Base-by-base conservation (phyloP, 805 yeast species). In the Ascoidea rubescens region DNA sequence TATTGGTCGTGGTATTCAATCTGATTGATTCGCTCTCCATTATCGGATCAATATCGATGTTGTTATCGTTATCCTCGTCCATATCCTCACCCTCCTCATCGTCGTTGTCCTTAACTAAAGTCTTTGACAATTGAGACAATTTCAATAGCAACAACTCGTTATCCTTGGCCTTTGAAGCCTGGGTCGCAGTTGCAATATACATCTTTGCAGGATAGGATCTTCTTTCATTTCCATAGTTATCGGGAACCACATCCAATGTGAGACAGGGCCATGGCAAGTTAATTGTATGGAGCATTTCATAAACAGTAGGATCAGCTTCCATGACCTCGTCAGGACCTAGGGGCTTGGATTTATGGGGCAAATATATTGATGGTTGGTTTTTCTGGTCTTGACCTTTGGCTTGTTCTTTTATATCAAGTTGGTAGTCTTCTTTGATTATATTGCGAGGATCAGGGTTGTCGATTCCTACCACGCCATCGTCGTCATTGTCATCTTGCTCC, bases 191-290 rank as follows among this genome's bases (percentile, higher is more conserved):
- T 10, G 95, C 80, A 53, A 90, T 67, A 62, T 87, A 86, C 61
- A 89, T 71, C 1, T 93, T 75, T 46, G 95, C 96, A 4, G 99
- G 99, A 62, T 80, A 93, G 47, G 77, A 75, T 69, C 96, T 79
- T 71, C 99, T 83, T 67, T 89, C 97, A 50, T 77, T 72, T 8
- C 99, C 99, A 54, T 87, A 72, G 51, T 73, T 71, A 64, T 93
- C 99, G 5, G 96, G 96, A 51, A 93, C 69, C 21, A 93, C 71
- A 63, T 91, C 98, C 55, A 93, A 73, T 3, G 97, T 88, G 64
- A 93, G 70, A 69, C 97, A 89, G 10, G 99, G 98, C 98, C 98
- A 93, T 60, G 96, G 95, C 67, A 91, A 71, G 66, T 87, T 87
- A 54, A 91, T 87, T 60, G 86, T 87, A 67, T 93, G 99, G 53